These are phyloP conservation scores for Metschnikowia koreensis DNA, from an alignment of 805 yeast species.

Conservation along the genomic window DNA sequence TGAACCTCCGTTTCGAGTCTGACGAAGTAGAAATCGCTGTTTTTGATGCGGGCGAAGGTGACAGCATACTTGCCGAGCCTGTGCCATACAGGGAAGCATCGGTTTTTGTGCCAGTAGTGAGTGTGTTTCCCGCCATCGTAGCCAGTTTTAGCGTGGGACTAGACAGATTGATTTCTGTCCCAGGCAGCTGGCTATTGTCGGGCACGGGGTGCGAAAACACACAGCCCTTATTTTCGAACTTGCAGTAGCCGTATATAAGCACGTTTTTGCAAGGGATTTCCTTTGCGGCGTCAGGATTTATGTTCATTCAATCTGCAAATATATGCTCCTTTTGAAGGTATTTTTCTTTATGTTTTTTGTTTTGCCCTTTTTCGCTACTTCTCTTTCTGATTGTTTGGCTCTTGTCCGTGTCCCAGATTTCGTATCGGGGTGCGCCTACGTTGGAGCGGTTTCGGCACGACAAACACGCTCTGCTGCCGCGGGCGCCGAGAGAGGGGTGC, in stretches of 20 bases:
- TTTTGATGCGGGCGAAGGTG: slow-evolving; percentile 19
- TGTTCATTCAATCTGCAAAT: slow-evolving; percentile 20
- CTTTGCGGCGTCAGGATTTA: slow-evolving; percentile 58
- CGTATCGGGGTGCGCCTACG: neutral
- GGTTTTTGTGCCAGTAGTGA: slow-evolving; percentile 44
- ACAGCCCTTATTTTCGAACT: slow-evolving; percentile 84
- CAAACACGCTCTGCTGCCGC: neutral
- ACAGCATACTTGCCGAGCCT: slow-evolving; percentile 4
- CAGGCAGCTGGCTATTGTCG: slow-evolving; percentile 8
- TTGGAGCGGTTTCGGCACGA: neutral
- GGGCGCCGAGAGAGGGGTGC: neutral
- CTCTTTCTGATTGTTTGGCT: too few species aligned
- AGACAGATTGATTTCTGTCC: slow-evolving; percentile 6
- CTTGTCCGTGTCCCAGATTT: neutral
- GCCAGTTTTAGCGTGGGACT: slow-evolving; percentile 1
- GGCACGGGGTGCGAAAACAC: slow-evolving; percentile 55
- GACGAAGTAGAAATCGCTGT: slow-evolving; percentile 2
- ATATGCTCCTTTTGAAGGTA: neutral
- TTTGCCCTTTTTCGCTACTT: too few species aligned
- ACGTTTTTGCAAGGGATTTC: slow-evolving; percentile 82
- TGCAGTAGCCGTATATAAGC: slow-evolving; percentile 83
- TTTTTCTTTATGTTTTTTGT: too few species aligned
- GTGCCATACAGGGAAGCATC: slow-evolving; percentile 1
- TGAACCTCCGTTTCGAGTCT: slow-evolving; percentile 29
- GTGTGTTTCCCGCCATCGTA: slow-evolving; percentile 3